Evolutionary conservation across 352 stramenopile genomes (phyloP), one percentile per base, ranked within the genome.

Genomic region (Phytopythium aichiense): DNA sequence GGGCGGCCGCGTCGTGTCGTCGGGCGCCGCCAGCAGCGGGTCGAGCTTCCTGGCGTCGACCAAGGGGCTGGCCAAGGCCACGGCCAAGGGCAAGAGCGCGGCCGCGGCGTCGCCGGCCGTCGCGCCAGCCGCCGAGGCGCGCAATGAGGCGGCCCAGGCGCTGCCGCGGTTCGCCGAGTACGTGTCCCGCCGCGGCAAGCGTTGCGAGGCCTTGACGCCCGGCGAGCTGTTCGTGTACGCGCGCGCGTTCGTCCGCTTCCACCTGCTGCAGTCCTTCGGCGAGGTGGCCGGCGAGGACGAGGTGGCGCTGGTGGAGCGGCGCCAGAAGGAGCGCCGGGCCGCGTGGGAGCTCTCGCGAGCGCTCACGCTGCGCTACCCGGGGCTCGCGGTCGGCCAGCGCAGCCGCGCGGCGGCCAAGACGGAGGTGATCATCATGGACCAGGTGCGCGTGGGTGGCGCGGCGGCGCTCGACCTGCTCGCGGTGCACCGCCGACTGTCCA

Each of bases 181-280:
- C 65, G 56, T 81, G 43, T 62, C 48, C 25, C 62, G 58, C 30
- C 65, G 69, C 51, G 67, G 67, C 15, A 69, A 71, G 56, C 62
- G 61, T 56, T 68, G 73, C 48, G 61, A 74, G 62, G 61, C 59
- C 35, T 45, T 81, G 62, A 74, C 66, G 33, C 65, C 67, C 16
- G 63, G 71, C n/a, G 67, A 81, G 50, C 56, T 77, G 37, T 77
- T 77, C 54, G 62, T 75, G 57, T 73, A 72, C 63, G 72, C 72
- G 57, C 72, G 72, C 70, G 64, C 67, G 30, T 81, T 81, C 68
- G 77, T 68, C 31, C 68, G 68, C 60, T 76, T 66, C 48, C 66
- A 64, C 60, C 40, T 79, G 63, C 64, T 79, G 22, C 61, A 71
- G 66, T n/a, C 58, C 50, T 67, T 67, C 61, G 65, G 62, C 54